Base-by-base conservation (phyloP, 2,329 filamentous ascomycete genomes). In the Ceratocystis harringtonii region DNA sequence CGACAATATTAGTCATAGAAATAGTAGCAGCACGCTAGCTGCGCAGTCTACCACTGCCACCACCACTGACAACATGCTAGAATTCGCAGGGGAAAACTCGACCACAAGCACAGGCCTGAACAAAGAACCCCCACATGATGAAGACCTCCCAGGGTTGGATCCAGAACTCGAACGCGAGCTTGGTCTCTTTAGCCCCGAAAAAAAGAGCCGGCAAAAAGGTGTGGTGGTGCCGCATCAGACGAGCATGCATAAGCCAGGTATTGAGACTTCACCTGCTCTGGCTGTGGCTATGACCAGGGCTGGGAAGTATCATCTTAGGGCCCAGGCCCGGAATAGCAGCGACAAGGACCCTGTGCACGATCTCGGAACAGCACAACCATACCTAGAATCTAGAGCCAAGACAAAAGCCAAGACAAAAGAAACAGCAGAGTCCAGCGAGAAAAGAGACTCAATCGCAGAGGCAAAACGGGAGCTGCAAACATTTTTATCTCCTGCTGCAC, bases 311-410 rank as follows among this genome's bases (percentile, higher is more conserved):
- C 55, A 58, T 58, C 55, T 30, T 58, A 30, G 55, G 55, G 55
- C 28, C 55, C 55, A 58, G 55, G 55, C 55, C 55, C 55, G 28
- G 55, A 17, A 32, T 58, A 58, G 8, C 12, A 58, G 55, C 55
- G 55, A 58, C 55, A 58, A 7, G 55, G 55, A 58, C 55, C 55
- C 55, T 58, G 55, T 58, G 55, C 55, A 58, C 55, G 55, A 58
- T 58, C 55, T 58, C 55, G 58, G 58, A 61, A 61, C 58, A 44
- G 4, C 32, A 32, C 58, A 43, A 22, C 25, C 15, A 48, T 22
- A 62, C 19, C 19, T 17, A 62, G 41, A 62, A 62, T 44, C 60
- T 30, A 17, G 61, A 63, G 44, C 61, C 28, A 63, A 32, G 41
- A 44, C 58, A 28, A 61, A 44, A 61, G 58, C 58, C 58, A 61